Percentiles rank a stretch among this genome's conserved stretches.
Evolutionary conservation across 2,329 filamentous ascomycete genomes (phyloP).

Genomic region (Ophiostoma himal-ulmi): DNA sequence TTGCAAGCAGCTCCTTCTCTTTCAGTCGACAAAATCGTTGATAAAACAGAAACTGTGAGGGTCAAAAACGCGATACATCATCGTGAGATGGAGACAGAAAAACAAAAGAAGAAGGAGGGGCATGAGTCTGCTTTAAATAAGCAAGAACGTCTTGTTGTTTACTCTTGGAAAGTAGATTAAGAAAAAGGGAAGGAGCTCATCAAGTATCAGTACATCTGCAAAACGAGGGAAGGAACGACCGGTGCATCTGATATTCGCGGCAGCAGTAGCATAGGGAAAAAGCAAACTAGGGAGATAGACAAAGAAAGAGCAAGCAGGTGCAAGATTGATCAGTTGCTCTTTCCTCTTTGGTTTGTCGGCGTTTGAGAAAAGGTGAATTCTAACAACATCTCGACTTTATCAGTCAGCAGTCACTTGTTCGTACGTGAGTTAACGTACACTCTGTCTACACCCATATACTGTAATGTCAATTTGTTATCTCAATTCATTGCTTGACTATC

Average conservation of each 20-base stretch:
- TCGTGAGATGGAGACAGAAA: neutral
- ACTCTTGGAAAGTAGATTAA: neutral
- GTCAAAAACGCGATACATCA: neutral
- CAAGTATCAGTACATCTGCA: neutral
- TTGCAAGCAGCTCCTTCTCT: neutral
- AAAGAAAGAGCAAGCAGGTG: neutral
- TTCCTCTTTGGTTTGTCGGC: neutral
- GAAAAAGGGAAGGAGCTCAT: conserved; percentile 2
- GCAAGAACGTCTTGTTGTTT: neutral
- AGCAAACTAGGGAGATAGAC: neutral
- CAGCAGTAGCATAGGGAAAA: neutral
- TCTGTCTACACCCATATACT: neutral
- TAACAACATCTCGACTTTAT: neutral
- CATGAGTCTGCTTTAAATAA: neutral
- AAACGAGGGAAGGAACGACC: neutral
- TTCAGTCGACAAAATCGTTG: neutral
- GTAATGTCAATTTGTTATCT: neutral
- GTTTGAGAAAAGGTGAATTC: neutral
- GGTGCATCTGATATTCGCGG: neutral
- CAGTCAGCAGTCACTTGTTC: neutral
- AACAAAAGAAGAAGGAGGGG: neutral
- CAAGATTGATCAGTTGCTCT: neutral
- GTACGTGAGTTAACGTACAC: too few relatives aligned
- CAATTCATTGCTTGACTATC: neutral
- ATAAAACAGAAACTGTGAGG: neutral